These are phyloP conservation scores for Aristolochia contorta DNA, from an alignment of 164 flowering plant species.

Conservation along the genomic window DNA sequence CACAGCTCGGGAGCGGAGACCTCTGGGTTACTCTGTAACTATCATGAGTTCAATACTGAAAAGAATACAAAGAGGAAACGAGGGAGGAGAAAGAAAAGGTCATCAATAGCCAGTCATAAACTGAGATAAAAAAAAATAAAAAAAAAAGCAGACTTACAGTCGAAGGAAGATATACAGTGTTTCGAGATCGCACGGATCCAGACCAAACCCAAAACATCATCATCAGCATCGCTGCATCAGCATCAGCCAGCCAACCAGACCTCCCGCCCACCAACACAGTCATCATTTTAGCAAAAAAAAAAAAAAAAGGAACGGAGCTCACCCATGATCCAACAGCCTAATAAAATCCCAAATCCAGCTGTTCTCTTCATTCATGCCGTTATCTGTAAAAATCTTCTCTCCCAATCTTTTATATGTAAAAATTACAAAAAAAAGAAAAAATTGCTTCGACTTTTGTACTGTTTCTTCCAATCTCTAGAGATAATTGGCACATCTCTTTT, in stretches of 20 bases:
- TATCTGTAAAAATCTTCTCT: background rate
- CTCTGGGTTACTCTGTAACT: no score
- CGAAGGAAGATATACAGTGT: background rate
- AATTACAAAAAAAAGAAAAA: slow-evolving; percentile 2
- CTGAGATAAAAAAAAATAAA: no score
- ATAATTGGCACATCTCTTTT: background rate
- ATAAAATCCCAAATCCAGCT: background rate
- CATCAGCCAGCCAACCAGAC: background rate
- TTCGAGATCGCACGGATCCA: background rate
- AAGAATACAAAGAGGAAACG: no score
- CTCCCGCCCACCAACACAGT: background rate
- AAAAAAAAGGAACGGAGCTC: background rate
- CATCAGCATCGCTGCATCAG: background rate
- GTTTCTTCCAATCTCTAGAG: slow-evolving; percentile 1
- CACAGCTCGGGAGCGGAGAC: no score
- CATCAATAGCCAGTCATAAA: no score
- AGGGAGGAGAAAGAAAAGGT: no score
- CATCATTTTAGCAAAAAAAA: background rate
- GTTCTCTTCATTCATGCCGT: background rate
- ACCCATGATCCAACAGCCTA: background rate
- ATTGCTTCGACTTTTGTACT: slow-evolving; percentile 6
- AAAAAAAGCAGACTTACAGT: background rate
- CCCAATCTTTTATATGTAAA: background rate
- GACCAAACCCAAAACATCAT: background rate
- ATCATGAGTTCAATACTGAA: no score